Percentiles rank a stretch among this genome's conserved stretches.
Evolutionary conservation across 257 asterid genomes (phyloP).

Genomic region (Cynanchum wilfordii): DNA sequence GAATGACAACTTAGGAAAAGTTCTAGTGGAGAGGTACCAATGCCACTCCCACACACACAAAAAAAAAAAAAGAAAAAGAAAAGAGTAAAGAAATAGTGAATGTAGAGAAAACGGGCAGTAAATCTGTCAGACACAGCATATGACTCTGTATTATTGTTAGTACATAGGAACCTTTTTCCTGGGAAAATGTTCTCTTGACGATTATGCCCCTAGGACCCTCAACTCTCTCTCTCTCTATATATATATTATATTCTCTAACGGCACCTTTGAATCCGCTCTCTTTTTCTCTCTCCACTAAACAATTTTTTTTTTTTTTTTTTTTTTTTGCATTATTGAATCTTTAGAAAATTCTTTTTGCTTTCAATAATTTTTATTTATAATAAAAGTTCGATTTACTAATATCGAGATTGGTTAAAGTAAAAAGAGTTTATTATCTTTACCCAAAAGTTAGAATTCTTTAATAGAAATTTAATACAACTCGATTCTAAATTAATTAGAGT

Average conservation of each 20-base stretch:
- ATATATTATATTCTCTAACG: slow-evolving; percentile 28
- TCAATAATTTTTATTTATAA: too few relatives aligned
- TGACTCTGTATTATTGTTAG: neutral
- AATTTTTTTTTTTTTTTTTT: neutral
- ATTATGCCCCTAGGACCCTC: slow-evolving; percentile 18
- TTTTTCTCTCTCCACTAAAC: neutral
- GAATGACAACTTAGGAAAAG: neutral
- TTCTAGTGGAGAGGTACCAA: neutral
- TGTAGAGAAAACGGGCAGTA: neutral
- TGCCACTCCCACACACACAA: too few relatives aligned
- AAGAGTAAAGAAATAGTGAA: neutral
- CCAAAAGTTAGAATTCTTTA: too few relatives aligned
- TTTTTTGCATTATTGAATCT: too few relatives aligned
- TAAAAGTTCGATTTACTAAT: too few relatives aligned
- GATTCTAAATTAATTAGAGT: too few relatives aligned
- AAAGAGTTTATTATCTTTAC: too few relatives aligned
- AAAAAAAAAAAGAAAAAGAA: too few relatives aligned
- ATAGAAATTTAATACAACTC: too few relatives aligned
- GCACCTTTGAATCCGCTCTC: slow-evolving; percentile 21
- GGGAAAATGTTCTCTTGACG: slow-evolving; percentile 27
- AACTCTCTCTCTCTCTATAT: too few relatives aligned
- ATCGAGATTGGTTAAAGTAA: too few relatives aligned
- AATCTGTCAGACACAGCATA: neutral
- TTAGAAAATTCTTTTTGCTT: neutral
- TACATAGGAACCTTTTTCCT: neutral